Conservation (phyloP, 768 basidiomycete species). For the Piloderma croceum region DNA sequence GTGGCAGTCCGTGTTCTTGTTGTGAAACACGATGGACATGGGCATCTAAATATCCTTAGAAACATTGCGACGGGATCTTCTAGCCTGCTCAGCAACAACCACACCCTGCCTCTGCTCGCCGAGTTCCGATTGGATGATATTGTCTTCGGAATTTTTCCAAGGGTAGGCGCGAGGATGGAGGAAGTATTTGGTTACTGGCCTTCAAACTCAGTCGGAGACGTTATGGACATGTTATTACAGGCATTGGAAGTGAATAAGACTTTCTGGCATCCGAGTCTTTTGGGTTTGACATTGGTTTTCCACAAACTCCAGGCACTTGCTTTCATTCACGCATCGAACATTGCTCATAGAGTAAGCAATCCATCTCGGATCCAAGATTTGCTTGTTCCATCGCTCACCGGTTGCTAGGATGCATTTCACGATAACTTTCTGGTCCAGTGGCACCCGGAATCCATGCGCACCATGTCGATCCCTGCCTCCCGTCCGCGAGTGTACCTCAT, state of each 20-base stretch:
- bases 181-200: constrained; percentile 17
- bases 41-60: constrained; percentile 19
- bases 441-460: constrained; percentile 24
- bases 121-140: constrained; percentile 24
- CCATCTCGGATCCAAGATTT: background rate
- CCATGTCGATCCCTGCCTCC: constrained; percentile 6
- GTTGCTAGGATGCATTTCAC: constrained; percentile 23
- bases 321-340: constrained; percentile 17
- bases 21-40: constrained; percentile 13
- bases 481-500: constrained; percentile 28
- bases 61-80: constrained; percentile 13
- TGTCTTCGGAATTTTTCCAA: constrained; percentile 24
- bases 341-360: constrained; percentile 24
- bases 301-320: constrained; percentile 16
- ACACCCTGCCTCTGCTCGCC: constrained; percentile 22
- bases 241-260: constrained; percentile 20
- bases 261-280: too few relatives aligned
- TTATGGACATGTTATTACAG: constrained; percentile 27
- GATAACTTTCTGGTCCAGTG: constrained; percentile 29
- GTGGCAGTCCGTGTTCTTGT: constrained; percentile 14
- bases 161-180: constrained; percentile 9
- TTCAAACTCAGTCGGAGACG: constrained; percentile 25
- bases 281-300: too few relatives aligned
- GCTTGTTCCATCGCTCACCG: background rate
- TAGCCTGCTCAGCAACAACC: constrained; percentile 17